These are phyloP conservation scores for sweet orange (Citrus sinensis) DNA, from an alignment of 345 rosid genomes.

Conservation along the genomic window DNA sequence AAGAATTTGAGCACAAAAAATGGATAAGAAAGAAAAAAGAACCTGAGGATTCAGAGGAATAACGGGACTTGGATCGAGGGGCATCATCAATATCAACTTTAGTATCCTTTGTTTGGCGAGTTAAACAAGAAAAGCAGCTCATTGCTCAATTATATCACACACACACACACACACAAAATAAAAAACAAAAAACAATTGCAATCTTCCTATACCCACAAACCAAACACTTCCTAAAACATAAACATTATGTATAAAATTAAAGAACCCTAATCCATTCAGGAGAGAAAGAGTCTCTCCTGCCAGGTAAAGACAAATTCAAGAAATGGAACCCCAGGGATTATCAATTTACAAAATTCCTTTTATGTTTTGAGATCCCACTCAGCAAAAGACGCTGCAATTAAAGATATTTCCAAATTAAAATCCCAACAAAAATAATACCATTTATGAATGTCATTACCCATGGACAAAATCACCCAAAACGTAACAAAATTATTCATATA, in stretches of 20 bases:
- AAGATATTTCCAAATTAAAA: background rate
- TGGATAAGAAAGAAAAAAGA: background rate
- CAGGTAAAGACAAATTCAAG: background rate
- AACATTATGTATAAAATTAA: background rate
- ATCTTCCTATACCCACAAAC: background rate
- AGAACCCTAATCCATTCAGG: background rate
- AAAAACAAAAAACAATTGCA: too few relatives aligned
- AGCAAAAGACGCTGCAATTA: background rate
- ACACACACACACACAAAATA: background rate
- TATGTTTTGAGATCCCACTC: background rate
- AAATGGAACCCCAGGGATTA: background rate
- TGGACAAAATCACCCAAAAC: background rate
- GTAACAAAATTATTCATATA: background rate
- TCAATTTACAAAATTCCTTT: background rate
- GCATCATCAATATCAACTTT: slow-evolving; percentile 67
- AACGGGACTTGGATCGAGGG: slow-evolving; percentile 42
- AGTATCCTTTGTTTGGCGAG: slow-evolving; percentile 44
- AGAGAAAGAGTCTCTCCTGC: slow-evolving; percentile 1
- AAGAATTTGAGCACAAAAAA: background rate
- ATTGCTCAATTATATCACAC: slow-evolving; percentile 18
- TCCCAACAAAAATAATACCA: slow-evolving; percentile 1
- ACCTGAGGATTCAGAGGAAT: slow-evolving; percentile 53
- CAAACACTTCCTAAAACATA: background rate
- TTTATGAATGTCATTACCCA: background rate
- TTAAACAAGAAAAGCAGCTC: slow-evolving; percentile 89